Percentiles rank a stretch among this genome's conserved stretches.
Conservation (phyloP, 2,329 filamentous ascomycete genomes). For the Sphaceloma murrayae region DNA sequence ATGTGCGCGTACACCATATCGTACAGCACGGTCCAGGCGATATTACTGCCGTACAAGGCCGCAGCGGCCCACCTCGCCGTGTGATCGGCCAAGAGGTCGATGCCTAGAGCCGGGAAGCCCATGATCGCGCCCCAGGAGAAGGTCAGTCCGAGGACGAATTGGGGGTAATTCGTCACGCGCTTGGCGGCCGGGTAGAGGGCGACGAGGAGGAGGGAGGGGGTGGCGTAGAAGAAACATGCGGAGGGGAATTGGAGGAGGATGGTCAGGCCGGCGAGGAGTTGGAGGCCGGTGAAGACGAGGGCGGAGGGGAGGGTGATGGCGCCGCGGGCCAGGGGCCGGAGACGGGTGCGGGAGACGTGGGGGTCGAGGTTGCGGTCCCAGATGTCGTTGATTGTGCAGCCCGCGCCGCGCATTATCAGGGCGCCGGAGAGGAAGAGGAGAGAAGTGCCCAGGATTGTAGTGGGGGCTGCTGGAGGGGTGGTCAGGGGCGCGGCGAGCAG, state of each 20-base stretch:
- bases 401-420: slow-evolving; percentile 76
- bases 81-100: slow-evolving; percentile 59
- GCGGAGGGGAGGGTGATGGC: slow-evolving; percentile 65
- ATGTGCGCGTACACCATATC: slow-evolving; percentile 93
- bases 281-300: slow-evolving; percentile 61
- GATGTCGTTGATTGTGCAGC: slow-evolving; percentile 82
- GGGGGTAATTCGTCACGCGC: slow-evolving; percentile 77
- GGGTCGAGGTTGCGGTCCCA: slow-evolving; percentile 84
- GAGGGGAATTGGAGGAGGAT: slow-evolving; percentile 67
- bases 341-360: slow-evolving; percentile 63
- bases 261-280: slow-evolving; percentile 63
- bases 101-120: slow-evolving; percentile 73
- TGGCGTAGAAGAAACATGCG: slow-evolving; percentile 65
- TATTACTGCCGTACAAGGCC: slow-evolving; percentile 64
- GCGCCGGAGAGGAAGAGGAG: slow-evolving; percentile 65
- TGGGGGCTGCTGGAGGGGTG: slow-evolving; percentile 50
- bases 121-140: slow-evolving; percentile 86
- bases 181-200: slow-evolving; percentile 74
- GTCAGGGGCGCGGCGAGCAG: slow-evolving; percentile 66
- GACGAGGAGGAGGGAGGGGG: slow-evolving; percentile 65
- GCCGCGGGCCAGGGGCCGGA: slow-evolving; percentile 70
- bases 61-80: slow-evolving; percentile 56
- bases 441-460: slow-evolving; percentile 54
- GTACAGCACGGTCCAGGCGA: slow-evolving; percentile 80
- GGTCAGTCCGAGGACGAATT: slow-evolving; percentile 70